phyloP scores from a whole-genome alignment of 345 rosid species.

The Sisymbrium irio region DNA sequence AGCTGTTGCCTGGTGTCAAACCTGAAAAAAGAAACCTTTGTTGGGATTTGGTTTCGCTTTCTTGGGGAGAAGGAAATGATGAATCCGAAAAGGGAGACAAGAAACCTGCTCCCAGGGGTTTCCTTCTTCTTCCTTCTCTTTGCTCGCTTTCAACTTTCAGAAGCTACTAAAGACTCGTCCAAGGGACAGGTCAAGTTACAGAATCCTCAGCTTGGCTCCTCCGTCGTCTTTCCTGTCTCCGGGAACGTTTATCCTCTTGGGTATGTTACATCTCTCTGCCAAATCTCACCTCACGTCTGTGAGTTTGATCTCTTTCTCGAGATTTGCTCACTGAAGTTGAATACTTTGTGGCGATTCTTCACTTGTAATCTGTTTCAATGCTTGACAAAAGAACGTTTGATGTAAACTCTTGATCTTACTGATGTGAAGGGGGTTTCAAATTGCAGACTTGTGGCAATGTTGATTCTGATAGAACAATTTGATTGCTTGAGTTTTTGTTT shows the following conservation, averaged over 20 bases:
- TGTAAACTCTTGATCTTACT: neutral
- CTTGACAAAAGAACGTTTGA: neutral
- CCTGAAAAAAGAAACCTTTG: neutral
- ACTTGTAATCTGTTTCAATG: neutral
- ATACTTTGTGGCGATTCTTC: neutral
- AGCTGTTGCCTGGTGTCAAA: conserved; percentile 5
- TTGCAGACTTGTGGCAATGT: neutral
- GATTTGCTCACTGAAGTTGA: neutral
- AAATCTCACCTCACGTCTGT: conserved; percentile 9
- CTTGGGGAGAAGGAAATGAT: conserved; percentile 1
- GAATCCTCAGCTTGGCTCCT: conserved; percentile 37
- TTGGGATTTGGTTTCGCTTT: conserved; percentile 29
- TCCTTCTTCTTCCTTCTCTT: neutral
- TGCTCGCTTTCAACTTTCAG: conserved; percentile 6
- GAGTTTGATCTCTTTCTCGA: neutral
- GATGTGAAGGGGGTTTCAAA: neutral
- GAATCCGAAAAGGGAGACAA: conserved; percentile 13
- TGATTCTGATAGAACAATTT: conserved; percentile 5
- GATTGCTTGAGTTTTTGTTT: conserved; percentile 2
- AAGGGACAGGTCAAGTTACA: conserved; percentile 19
- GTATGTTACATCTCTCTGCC: conserved; percentile 30
- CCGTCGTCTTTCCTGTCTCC: conserved; percentile 57
- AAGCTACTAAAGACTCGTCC: conserved; percentile 28
- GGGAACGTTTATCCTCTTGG: conserved; percentile 96
- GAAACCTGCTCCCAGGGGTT: neutral